Evolutionary conservation across 73 alveolate species (phyloP).

Genomic region (Blepharisma stoltei): DNA sequence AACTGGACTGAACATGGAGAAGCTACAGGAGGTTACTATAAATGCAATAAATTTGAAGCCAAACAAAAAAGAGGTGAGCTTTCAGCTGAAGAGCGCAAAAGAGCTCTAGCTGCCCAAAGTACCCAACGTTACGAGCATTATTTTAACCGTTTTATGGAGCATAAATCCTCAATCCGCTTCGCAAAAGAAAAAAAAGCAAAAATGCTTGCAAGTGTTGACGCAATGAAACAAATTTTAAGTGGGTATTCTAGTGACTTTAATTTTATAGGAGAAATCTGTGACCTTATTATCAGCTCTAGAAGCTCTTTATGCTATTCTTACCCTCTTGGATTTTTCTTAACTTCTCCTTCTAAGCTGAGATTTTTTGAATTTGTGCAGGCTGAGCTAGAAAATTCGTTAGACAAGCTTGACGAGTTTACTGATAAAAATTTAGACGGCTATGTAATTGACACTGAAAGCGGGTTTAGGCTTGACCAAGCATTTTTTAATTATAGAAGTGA

Average conservation of each 20-base stretch:
- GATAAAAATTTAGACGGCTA: constrained; percentile 43
- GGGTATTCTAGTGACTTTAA: constrained; percentile 30
- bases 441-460: constrained; percentile 36
- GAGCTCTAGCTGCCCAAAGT: not conserved
- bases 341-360: constrained; percentile 37
- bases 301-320: constrained; percentile 49
- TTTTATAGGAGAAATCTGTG: constrained; percentile 45
- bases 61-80: constrained; percentile 33
- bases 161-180: not conserved
- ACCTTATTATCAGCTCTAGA: constrained; percentile 49
- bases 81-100: constrained; percentile 15
- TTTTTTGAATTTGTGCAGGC: constrained; percentile 56
- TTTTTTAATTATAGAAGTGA: constrained; percentile 41
- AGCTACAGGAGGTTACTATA: constrained; percentile 72
- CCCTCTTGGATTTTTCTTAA: constrained; percentile 48
- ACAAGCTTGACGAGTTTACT: constrained; percentile 35
- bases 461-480: constrained; percentile 36
- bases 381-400: constrained; percentile 47
- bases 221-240: not conserved
- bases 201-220: not conserved
- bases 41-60: constrained; percentile 64
- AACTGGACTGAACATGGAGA: constrained; percentile 53
- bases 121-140: constrained; percentile 1
- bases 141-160: constrained; percentile 3
- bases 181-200: not conserved